Percentiles rank a stretch among this genome's conserved stretches.
These are phyloP conservation scores for Candida arabinofermentans DNA, from an alignment of 805 yeast genomes.

Conservation along the genomic window DNA sequence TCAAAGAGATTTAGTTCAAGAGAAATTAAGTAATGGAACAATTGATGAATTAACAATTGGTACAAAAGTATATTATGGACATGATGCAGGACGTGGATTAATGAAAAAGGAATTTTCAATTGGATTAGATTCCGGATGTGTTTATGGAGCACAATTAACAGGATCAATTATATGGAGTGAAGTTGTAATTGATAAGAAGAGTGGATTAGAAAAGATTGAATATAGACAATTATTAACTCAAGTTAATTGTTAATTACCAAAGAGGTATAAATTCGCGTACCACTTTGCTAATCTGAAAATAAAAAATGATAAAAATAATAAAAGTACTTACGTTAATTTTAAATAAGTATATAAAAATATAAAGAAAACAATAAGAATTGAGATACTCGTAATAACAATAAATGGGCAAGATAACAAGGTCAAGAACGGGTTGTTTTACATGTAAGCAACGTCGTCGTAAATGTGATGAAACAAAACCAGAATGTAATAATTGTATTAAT, in stretches of 20 bases:
- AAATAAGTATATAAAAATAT: background rate
- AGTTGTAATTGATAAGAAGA: conserved; percentile 8
- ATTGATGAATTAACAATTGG: conserved; percentile 20
- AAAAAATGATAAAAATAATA: background rate
- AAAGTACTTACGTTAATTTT: background rate
- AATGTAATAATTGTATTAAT: conserved; percentile 43
- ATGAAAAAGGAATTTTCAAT: conserved; percentile 58
- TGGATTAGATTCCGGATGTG: conserved; percentile 85
- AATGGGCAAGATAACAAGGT: conserved; percentile 41
- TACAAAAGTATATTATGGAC: conserved; percentile 72
- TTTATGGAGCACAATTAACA: conserved; percentile 63
- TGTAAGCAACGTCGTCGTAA: conserved; percentile 52
- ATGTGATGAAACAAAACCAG: conserved; percentile 54
- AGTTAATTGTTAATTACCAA: conserved; percentile 24
- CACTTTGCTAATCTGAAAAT: background rate
- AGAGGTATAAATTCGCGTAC: background rate
- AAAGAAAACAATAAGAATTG: too few species aligned
- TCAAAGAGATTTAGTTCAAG: conserved; percentile 14
- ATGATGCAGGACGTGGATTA: conserved; percentile 79
- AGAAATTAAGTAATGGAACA: conserved; percentile 4
- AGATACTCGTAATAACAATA: too few species aligned
- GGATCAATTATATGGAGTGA: conserved; percentile 53
- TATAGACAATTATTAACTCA: conserved; percentile 26
- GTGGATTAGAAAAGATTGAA: conserved; percentile 12
- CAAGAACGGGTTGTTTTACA: conserved; percentile 56